Percentiles rank a stretch among this genome's conserved stretches.
Conservation (phyloP, 225 moss, liverwort and hornwort species). For the Bryum argenteum region DNA sequence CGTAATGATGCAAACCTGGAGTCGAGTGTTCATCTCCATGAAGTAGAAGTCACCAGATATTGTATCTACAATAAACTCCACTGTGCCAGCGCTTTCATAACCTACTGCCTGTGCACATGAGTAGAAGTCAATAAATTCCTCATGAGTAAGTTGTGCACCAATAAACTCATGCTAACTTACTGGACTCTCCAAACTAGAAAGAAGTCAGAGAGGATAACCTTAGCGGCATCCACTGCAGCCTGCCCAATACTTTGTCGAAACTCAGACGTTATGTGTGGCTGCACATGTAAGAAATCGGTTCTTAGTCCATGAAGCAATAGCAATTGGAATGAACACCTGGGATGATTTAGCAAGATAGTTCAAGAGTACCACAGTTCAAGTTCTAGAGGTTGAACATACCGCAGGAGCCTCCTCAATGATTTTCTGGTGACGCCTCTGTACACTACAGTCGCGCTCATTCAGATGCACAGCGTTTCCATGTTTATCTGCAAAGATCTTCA, state of each 20-base stretch:
- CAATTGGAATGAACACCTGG: constrained; percentile 14
- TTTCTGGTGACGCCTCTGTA: constrained; percentile 98
- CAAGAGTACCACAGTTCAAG: too few species aligned
- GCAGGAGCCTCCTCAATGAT: constrained; percentile 99
- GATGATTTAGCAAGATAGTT: background rate
- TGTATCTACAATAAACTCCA: constrained; percentile 97
- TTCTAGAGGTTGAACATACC: constrained; percentile 49
- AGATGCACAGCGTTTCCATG: constrained; percentile 90
- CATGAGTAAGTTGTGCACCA: background rate
- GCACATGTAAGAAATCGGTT: constrained; percentile 32
- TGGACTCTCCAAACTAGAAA: background rate
- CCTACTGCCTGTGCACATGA: constrained; percentile 72
- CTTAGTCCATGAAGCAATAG: constrained; percentile 21
- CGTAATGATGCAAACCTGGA: constrained; percentile 59
- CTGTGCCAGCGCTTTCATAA: constrained; percentile 96
- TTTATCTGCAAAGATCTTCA: constrained; percentile 95
- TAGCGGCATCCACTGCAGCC: constrained; percentile 93
- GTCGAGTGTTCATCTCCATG: constrained; percentile 99
- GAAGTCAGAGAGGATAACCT: constrained; percentile 47
- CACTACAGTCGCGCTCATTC: constrained; percentile 95
- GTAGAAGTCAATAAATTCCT: constrained; percentile 14
- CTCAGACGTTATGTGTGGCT: constrained; percentile 80
- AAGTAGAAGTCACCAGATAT: constrained; percentile 83
- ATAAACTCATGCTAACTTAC: background rate
- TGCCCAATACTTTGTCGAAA: constrained; percentile 84